Evolutionary conservation across 2,329 filamentous ascomycete species (phyloP), one percentile per base, ranked within the genome.

Genomic region (Aureobasidium sp.): DNA sequence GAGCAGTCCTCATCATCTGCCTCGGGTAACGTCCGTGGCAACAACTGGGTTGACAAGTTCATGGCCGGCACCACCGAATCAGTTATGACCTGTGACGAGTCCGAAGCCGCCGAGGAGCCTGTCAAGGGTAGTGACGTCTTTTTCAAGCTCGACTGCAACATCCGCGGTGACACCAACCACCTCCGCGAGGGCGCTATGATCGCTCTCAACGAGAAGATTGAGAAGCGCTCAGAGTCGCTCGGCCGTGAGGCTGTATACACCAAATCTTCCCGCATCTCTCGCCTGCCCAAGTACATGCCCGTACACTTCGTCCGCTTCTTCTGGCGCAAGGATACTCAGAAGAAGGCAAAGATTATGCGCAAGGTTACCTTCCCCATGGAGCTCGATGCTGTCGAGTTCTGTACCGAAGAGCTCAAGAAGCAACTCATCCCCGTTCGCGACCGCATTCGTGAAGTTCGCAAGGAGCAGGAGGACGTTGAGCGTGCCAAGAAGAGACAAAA

Each of bases 331-430:
- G 91, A 96, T 68, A 91, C 90, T 3, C 88, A 95, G 76, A 97
- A 97, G 80, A 99, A 99, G 82, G 92, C 93, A 67, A 99, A 99
- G 82, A 99, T 99, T 69, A 93, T 99, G 90, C 90, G 92, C 73
- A 99, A 97, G 78, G 94, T 99, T 62, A 93, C 91, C 0, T 99
- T 99, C 73, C 93, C 93, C 7, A 87, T 90, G 56, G 94, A 99
- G 76, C 80, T 99, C 37, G 94, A 99, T 70, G 86, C 90, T 42
- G 87, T 96, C 25, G 94, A 99, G 73, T 97, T 96, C 76, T 99
- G 94, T 76, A 93, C 92, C 14, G 92, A 97, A 29, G 88, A 94
- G 59, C 80, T 99, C 65, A 88, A 86, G 74, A 87, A 87, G 71
- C 84, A 89, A 68, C 82, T 99, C 48, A 80, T 97, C 51, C 95